Conservation (phyloP, 2,329 filamentous ascomycete species). For the Diplodia scrobiculata region DNA sequence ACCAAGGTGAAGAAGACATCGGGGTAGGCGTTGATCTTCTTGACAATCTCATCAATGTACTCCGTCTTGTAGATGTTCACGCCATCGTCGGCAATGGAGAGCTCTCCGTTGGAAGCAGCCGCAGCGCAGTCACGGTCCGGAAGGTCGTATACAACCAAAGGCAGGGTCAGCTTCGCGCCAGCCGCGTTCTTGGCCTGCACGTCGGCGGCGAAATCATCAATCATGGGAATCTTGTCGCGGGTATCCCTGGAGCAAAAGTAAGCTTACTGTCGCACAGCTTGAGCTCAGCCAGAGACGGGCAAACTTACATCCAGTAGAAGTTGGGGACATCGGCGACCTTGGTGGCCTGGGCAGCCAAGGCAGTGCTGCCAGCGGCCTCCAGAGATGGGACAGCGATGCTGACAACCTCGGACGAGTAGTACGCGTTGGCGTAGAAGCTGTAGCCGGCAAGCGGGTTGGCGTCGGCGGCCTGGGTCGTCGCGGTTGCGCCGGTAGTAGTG, state of each 20-base stretch:
- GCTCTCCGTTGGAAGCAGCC: constrained; percentile 65
- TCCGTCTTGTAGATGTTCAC: constrained; percentile 53
- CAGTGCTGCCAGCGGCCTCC: constrained; percentile 46
- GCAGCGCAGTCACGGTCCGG: constrained; percentile 66
- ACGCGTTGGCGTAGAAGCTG: constrained; percentile 56
- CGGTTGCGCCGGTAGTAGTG: constrained; percentile 9
- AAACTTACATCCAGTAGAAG: constrained; percentile 54
- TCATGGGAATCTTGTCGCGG: constrained; percentile 52
- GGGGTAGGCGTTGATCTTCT: constrained; percentile 57
- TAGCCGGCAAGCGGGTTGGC: constrained; percentile 55
- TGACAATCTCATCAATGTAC: constrained; percentile 59
- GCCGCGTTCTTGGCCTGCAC: constrained; percentile 53
- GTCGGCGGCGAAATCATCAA: constrained; percentile 53
- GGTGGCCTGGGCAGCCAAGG: constrained; percentile 55
- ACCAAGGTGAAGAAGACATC: constrained; percentile 56
- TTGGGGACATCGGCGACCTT: constrained; percentile 55
- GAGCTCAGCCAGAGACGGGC: constrained; percentile 7
- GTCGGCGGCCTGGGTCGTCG: constrained; percentile 28
- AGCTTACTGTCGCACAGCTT: neutral
- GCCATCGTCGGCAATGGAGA: constrained; percentile 57
- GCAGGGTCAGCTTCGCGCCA: constrained; percentile 53
- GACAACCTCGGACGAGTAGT: constrained; percentile 57
- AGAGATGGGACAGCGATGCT: constrained; percentile 64
- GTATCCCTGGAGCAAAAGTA: constrained; percentile 46
- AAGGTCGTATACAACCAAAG: constrained; percentile 64